phyloP scores from a whole-genome alignment of 148 eudicot species.

The Rhododendron vialii region DNA sequence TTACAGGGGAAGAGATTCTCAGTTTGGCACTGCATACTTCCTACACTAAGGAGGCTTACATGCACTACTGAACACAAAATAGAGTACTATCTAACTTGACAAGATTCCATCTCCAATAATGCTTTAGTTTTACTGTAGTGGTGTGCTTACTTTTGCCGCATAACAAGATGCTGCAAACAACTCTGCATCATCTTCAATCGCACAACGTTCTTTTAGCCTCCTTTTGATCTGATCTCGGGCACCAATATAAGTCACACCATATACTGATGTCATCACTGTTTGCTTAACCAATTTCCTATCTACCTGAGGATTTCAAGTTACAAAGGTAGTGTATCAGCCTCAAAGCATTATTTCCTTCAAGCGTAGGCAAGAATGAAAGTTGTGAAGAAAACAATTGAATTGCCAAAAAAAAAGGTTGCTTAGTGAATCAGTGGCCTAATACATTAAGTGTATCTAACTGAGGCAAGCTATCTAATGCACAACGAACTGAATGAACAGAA shows the following conservation, averaged over 20 bases:
- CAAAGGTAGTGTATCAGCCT: neutral
- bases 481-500: neutral
- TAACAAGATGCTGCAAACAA: constrained; percentile 78
- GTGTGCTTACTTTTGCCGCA: constrained; percentile 75
- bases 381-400: neutral
- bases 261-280: constrained; percentile 98
- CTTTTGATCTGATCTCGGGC: constrained; percentile 97
- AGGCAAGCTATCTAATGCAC: neutral
- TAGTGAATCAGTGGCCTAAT: neutral
- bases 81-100: neutral
- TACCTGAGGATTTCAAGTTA: constrained; percentile 43
- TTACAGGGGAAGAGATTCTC: neutral
- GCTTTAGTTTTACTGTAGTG: neutral
- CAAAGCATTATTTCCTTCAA: neutral
- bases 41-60: neutral
- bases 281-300: constrained; percentile 97
- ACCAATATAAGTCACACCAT: constrained; percentile 95
- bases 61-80: neutral
- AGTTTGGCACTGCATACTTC: neutral
- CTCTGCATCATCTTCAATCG: constrained; percentile 64
- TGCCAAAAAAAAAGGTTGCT: neutral
- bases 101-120: neutral
- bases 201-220: constrained; percentile 84
- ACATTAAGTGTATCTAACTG: neutral
- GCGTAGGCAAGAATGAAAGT: neutral